These are phyloP conservation scores for Apiospora saccharicola DNA, from an alignment of 2,329 filamentous ascomycete genomes.

Conservation along the genomic window DNA sequence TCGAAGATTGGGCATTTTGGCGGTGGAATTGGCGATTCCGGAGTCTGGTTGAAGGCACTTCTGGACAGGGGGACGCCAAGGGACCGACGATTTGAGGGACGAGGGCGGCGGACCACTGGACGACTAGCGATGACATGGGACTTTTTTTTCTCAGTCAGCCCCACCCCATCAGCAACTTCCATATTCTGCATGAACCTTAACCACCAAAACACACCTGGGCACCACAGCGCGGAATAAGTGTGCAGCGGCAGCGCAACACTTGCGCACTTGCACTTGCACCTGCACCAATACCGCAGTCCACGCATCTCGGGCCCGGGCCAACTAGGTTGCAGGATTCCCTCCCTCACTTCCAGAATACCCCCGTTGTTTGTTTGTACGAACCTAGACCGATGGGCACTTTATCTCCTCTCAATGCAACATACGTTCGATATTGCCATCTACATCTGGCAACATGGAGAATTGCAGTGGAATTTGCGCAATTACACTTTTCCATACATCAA, in stretches of 20 bases:
- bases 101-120: too few species aligned
- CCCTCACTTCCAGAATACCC: neutral
- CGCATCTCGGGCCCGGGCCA: neutral
- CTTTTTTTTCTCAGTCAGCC: neutral
- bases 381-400: neutral
- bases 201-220: neutral
- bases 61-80: neutral
- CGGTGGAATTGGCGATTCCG: too few species aligned
- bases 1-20: too few species aligned
- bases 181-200: conserved; percentile 20
- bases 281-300: neutral
- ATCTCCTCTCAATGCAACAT: neutral
- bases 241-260: neutral
- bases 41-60: too few species aligned
- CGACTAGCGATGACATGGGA: neutral
- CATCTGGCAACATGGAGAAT: neutral
- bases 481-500: neutral
- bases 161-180: conserved; percentile 8
- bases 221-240: neutral
- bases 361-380: too few species aligned
- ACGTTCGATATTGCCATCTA: conserved; percentile 18
- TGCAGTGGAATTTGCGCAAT: conserved; percentile 3
- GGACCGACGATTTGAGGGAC: neutral
- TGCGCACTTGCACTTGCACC: neutral
- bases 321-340: neutral